phyloP scores from a whole-genome alignment of 257 asterid species.

The Nicotiana obtusifolia region DNA sequence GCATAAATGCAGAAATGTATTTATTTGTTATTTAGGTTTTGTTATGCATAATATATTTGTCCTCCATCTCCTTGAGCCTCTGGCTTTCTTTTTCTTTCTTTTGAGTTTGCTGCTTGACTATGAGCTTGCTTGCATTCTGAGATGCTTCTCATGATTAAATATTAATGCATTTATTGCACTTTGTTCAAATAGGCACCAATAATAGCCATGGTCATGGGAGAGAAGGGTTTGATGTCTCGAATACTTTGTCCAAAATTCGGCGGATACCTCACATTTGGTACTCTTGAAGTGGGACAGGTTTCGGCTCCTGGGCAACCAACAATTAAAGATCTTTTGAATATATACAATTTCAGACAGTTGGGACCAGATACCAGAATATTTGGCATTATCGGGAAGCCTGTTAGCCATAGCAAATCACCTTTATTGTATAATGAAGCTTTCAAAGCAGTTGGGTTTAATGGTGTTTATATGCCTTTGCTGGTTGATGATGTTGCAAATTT shows the following conservation, averaged over 20 bases:
- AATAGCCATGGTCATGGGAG: slow-evolving; percentile 98
- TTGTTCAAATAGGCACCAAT: slow-evolving; percentile 59
- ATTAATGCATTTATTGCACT: slow-evolving; percentile 10
- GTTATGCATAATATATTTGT: neutral
- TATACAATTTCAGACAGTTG: slow-evolving; percentile 75
- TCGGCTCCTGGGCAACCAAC: slow-evolving; percentile 99
- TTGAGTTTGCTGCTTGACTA: neutral
- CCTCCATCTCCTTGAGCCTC: neutral
- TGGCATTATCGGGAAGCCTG: slow-evolving; percentile 94
- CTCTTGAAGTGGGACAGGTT: slow-evolving; percentile 72
- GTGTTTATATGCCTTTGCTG: slow-evolving; percentile 67
- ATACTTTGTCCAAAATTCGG: slow-evolving; percentile 91
- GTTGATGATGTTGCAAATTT: slow-evolving; percentile 71
- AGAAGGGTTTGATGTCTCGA: slow-evolving; percentile 87
- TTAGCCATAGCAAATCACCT: slow-evolving; percentile 96
- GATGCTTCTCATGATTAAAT: neutral
- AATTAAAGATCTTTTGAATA: slow-evolving; percentile 58
- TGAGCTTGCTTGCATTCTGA: neutral
- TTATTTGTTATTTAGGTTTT: neutral
- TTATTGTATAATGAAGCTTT: slow-evolving; percentile 73
- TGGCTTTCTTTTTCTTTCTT: neutral
- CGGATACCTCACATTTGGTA: slow-evolving; percentile 93
- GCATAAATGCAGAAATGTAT: neutral
- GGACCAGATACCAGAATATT: slow-evolving; percentile 78
- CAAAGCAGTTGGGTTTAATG: slow-evolving; percentile 64